phyloP scores from a whole-genome alignment of 2,329 filamentous ascomycete species.

The Alternaria atra region DNA sequence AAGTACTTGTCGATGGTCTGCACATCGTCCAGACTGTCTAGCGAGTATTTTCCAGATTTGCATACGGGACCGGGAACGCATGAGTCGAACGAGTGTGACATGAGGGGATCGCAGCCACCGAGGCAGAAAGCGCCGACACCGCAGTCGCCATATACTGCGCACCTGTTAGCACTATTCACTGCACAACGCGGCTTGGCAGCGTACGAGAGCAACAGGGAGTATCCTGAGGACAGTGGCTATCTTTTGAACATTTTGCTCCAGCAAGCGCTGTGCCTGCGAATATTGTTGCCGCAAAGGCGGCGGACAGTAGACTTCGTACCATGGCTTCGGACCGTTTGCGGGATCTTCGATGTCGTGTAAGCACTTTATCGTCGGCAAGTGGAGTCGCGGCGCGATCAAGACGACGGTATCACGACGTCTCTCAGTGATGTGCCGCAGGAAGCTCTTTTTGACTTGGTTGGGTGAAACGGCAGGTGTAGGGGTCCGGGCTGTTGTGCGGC shows the following conservation, averaged over 20 bases:
- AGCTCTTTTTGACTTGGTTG: conserved; percentile 13
- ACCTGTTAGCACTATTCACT: conserved; percentile 31
- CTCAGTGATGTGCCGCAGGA: neutral
- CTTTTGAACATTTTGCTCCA: conserved; percentile 54
- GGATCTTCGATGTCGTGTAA: conserved; percentile 42
- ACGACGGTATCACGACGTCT: conserved; percentile 7
- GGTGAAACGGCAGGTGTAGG: neutral
- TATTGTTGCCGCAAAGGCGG: conserved; percentile 41
- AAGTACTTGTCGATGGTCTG: conserved; percentile 81
- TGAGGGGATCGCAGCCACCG: conserved; percentile 89
- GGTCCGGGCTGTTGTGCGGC: conserved; percentile 17
- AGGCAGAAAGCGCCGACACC: conserved; percentile 95
- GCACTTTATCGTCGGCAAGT: conserved; percentile 14
- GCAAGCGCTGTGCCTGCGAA: conserved; percentile 38
- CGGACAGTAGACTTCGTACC: conserved; percentile 40
- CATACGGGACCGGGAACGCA: conserved; percentile 88
- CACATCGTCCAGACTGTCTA: conserved; percentile 76
- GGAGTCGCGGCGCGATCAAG: conserved; percentile 40
- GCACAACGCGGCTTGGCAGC: conserved; percentile 20
- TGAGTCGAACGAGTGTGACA: conserved; percentile 82
- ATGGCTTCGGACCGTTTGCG: conserved; percentile 33
- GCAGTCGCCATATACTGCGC: conserved; percentile 86
- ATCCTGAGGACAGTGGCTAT: conserved; percentile 72
- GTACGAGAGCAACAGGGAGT: conserved; percentile 54
- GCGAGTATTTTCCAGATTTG: conserved; percentile 75